Conservation (phyloP, 352 stramenopile genomes). For the Globisporangium emineosum region DNA sequence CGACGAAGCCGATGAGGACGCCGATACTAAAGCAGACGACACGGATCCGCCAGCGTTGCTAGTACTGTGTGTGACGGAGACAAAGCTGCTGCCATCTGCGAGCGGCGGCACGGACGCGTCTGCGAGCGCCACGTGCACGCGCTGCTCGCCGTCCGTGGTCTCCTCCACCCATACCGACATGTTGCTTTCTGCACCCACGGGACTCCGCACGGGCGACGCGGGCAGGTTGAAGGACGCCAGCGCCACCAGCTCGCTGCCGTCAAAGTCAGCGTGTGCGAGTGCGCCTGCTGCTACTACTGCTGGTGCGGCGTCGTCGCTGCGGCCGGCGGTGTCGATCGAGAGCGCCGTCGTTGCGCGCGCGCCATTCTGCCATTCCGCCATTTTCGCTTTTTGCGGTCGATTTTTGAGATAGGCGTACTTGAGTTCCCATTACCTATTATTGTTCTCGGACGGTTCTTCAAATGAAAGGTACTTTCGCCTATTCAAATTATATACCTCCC, state of each 20-base stretch:
- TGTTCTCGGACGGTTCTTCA: too few relatives aligned
- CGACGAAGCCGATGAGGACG: conserved; percentile 2
- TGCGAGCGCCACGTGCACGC: conserved; percentile 41
- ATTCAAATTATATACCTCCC: too few relatives aligned
- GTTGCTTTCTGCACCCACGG: conserved; percentile 37
- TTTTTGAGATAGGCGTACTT: too few relatives aligned
- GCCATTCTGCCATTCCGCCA: too few relatives aligned
- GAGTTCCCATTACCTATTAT: too few relatives aligned
- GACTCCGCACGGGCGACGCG: conserved; percentile 53
- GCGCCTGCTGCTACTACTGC: not conserved
- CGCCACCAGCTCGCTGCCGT: conserved; percentile 12
- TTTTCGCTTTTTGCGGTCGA: too few relatives aligned
- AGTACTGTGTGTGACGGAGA: not conserved
- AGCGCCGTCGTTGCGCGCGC: too few relatives aligned
- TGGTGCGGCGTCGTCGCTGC: too few relatives aligned
- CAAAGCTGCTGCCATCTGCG: conserved; percentile 1
- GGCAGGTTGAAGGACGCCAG: conserved; percentile 66
- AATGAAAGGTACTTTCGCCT: too few relatives aligned
- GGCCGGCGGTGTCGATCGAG: too few relatives aligned
- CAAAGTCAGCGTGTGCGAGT: conserved; percentile 1
- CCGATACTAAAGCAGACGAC: not conserved
- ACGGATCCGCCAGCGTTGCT: not conserved
- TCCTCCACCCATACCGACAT: conserved; percentile 61
- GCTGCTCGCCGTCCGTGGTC: conserved; percentile 34
- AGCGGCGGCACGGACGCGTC: conserved; percentile 13